Evolutionary conservation across 805 yeast genomes (phyloP).

Genomic region (Candida easanensis): DNA sequence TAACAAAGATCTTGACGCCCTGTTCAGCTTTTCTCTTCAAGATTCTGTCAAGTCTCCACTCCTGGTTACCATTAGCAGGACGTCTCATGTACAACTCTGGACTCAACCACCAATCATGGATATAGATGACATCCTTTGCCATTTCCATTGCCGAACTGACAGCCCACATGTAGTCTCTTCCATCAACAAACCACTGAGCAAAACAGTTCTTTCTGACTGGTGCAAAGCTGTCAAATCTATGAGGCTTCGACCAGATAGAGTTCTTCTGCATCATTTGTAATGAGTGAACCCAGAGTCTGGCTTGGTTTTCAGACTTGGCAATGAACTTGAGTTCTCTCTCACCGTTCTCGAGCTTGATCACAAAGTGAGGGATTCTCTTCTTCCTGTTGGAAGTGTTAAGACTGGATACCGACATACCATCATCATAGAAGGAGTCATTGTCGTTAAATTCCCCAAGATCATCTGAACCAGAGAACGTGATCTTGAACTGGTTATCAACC

Average conservation of each 20-base stretch:
- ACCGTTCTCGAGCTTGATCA: constrained; percentile 62
- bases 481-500: constrained; percentile 73
- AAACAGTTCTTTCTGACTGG: constrained; percentile 82
- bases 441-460: constrained; percentile 25
- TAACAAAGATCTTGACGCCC: constrained; percentile 91
- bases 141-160: constrained; percentile 85
- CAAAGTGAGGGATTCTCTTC: constrained; percentile 43
- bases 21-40: constrained; percentile 87
- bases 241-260: constrained; percentile 67
- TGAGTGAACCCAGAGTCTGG: constrained; percentile 73
- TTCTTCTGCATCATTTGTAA: constrained; percentile 63
- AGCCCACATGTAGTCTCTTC: constrained; percentile 96
- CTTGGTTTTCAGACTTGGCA: constrained; percentile 62
- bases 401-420: constrained; percentile 29
- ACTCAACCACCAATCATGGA: constrained; percentile 98
- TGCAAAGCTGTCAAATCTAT: constrained; percentile 88
- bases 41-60: constrained; percentile 86
- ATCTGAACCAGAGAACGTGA: constrained; percentile 46
- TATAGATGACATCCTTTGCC: constrained; percentile 91
- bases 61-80: constrained; percentile 93
- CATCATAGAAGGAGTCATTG: constrained; percentile 38
- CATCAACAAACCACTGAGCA: constrained; percentile 98
- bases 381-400: constrained; percentile 27
- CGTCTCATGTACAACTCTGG: constrained; percentile 92
- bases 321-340: constrained; percentile 77